A percentile compares a stretch with the other conserved stretches of the same genome.
These are phyloP conservation scores for Pythium apleroticum DNA, from an alignment of 352 stramenopile genomes.

Conservation along the genomic window DNA sequence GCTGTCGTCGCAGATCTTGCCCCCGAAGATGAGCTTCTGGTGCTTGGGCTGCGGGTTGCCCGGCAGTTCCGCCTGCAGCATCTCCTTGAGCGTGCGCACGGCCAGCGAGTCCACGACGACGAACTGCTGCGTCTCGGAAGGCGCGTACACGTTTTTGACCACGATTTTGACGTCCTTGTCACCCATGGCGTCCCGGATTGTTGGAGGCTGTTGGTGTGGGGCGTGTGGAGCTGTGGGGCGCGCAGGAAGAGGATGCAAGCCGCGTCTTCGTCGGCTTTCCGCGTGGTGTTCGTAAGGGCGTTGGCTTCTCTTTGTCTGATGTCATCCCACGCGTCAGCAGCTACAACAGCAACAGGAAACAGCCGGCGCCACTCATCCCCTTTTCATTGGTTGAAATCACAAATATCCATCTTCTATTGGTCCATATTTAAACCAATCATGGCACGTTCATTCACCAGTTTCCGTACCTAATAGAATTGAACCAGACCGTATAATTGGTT, in stretches of 20 bases:
- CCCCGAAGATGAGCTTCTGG: constrained; percentile 87
- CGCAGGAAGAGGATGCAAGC: neutral
- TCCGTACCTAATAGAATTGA: neutral
- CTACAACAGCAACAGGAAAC: constrained; percentile 17
- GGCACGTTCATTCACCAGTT: neutral
- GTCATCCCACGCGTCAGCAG: constrained; percentile 25
- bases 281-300: too few relatives aligned
- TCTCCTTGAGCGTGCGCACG: constrained; percentile 64
- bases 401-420: constrained; percentile 2
- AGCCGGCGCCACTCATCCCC: neutral
- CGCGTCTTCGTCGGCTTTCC: neutral
- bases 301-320: constrained; percentile 16
- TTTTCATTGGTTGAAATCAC: neutral
- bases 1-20: constrained; percentile 79
- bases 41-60: constrained; percentile 39
- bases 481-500: constrained; percentile 1
- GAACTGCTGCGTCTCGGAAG: constrained; percentile 51
- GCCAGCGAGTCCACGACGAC: constrained; percentile 31
- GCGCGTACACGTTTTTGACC: constrained; percentile 83
- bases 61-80: constrained; percentile 50
- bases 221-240: neutral
- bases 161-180: constrained; percentile 53
- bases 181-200: neutral
- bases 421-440: constrained; percentile 1
- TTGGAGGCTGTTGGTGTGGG: neutral